Percentiles rank a stretch among this genome's conserved stretches.
phyloP scores from a whole-genome alignment of 2,329 filamentous ascomycete species.

The Sclerotinia borealis region DNA sequence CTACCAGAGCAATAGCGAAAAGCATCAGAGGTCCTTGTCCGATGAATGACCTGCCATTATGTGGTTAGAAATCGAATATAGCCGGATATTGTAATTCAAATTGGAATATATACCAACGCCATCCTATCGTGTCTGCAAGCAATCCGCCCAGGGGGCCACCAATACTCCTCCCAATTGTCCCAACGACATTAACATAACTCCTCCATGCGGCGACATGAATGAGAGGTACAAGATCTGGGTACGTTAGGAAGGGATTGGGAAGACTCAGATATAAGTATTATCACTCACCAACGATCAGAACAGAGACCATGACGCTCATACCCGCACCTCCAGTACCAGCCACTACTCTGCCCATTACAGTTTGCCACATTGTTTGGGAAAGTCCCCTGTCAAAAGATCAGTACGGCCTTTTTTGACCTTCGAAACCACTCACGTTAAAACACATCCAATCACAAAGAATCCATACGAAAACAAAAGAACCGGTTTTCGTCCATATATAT shows the following conservation, averaged over 20 bases:
- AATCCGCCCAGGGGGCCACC: conserved; percentile 68
- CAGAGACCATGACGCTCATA: conserved; percentile 41
- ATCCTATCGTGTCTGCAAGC: conserved; percentile 66
- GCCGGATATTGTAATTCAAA: no score
- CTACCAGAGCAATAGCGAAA: conserved; percentile 58
- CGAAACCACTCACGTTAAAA: neutral
- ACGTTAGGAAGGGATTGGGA: neutral
- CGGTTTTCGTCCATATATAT: conserved; percentile 65
- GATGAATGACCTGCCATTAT: conserved; percentile 55
- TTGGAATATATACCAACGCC: conserved; percentile 55
- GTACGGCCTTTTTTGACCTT: neutral
- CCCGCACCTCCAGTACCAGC: conserved; percentile 60
- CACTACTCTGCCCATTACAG: conserved; percentile 55
- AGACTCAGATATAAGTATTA: neutral
- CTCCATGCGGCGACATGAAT: conserved; percentile 53
- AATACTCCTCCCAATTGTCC: conserved; percentile 58
- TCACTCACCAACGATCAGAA: conserved; percentile 10
- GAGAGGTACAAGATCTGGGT: conserved; percentile 34
- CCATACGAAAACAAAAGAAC: conserved; percentile 59
- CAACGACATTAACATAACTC: conserved; percentile 66
- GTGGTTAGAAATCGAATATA: neutral
- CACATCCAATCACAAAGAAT: conserved; percentile 59
- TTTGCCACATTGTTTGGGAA: conserved; percentile 57
- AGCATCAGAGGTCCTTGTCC: conserved; percentile 64
- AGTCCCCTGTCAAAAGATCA: conserved; percentile 45